These are phyloP conservation scores for Biancaea sappan DNA, from an alignment of 306 rosid genomes.

Conservation along the genomic window DNA sequence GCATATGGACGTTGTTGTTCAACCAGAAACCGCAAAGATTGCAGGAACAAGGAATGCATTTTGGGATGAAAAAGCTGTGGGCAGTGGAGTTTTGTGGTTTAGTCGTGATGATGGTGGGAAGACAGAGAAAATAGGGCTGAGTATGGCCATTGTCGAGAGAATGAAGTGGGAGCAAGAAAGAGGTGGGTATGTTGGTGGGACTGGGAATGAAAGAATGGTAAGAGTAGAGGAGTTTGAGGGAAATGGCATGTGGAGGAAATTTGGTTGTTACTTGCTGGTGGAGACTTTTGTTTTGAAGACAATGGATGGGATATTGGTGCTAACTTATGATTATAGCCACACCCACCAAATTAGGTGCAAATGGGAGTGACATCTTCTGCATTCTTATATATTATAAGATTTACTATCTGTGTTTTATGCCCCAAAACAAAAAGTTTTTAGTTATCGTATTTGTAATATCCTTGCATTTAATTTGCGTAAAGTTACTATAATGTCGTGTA, in stretches of 20 bases:
- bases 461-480: too few relatives aligned
- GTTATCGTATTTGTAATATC: too few relatives aligned
- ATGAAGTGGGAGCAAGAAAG: slow-evolving; percentile 46
- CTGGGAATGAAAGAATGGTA: slow-evolving; percentile 27
- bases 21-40: slow-evolving; percentile 32
- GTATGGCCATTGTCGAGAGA: slow-evolving; percentile 43
- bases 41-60: slow-evolving; percentile 28
- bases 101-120: slow-evolving; percentile 38
- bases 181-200: slow-evolving; percentile 28
- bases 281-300: slow-evolving; percentile 54
- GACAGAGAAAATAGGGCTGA: slow-evolving; percentile 38
- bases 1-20: slow-evolving; percentile 45
- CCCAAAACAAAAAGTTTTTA: too few relatives aligned
- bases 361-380: slow-evolving; percentile 46
- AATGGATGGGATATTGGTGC: slow-evolving; percentile 48
- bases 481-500: too few relatives aligned
- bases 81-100: slow-evolving; percentile 29
- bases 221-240: slow-evolving; percentile 50
- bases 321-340: slow-evolving; percentile 52
- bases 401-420: too few relatives aligned
- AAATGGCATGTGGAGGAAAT: slow-evolving; percentile 36
- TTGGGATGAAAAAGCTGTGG: not conserved
- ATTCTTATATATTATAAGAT: too few relatives aligned
- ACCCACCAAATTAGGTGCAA: slow-evolving; percentile 50
- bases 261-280: slow-evolving; percentile 49